Conservation (phyloP, 164 flowering plant species). For the Houttuynia cordata region DNA sequence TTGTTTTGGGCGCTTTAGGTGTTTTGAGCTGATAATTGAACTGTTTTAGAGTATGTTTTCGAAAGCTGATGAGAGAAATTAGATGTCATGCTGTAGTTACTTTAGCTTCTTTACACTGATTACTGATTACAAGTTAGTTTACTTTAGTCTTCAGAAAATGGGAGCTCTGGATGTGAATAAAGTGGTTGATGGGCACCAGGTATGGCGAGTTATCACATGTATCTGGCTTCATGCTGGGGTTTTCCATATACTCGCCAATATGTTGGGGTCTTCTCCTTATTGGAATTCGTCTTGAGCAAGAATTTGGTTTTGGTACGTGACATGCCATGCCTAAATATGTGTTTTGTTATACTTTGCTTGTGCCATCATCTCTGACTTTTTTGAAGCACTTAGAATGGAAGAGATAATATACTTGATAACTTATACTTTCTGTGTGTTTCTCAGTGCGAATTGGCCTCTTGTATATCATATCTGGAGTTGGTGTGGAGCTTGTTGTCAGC, state of each 20-base stretch:
- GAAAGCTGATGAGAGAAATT: not conserved
- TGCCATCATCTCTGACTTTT: not conserved
- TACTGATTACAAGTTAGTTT: no score
- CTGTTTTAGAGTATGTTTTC: no score
- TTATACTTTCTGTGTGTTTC: slow-evolving; percentile 1
- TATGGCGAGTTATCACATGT: slow-evolving; percentile 65
- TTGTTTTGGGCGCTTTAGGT: no score
- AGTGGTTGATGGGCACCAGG: slow-evolving; percentile 45
- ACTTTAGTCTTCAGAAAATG: slow-evolving; percentile 47
- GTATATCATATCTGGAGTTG: slow-evolving; percentile 65
- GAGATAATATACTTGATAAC: not conserved
- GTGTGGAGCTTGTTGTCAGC: slow-evolving; percentile 75
- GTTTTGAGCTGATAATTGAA: no score
- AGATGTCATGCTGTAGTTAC: not conserved
- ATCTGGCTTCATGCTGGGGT: slow-evolving; percentile 83
- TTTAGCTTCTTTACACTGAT: not conserved
- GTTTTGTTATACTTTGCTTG: not conserved
- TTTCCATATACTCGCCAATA: slow-evolving; percentile 68
- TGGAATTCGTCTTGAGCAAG: slow-evolving; percentile 86
- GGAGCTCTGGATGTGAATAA: slow-evolving; percentile 53
- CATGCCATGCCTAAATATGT: not conserved
- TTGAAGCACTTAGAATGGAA: not conserved
- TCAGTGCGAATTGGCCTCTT: slow-evolving; percentile 65
- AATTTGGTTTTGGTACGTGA: slow-evolving; percentile 72
- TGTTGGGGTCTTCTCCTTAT: slow-evolving; percentile 76